Evolutionary conservation across 495 filamentous ascomycete genomes (phyloP).

Genomic region (Xylaria longipes): DNA sequence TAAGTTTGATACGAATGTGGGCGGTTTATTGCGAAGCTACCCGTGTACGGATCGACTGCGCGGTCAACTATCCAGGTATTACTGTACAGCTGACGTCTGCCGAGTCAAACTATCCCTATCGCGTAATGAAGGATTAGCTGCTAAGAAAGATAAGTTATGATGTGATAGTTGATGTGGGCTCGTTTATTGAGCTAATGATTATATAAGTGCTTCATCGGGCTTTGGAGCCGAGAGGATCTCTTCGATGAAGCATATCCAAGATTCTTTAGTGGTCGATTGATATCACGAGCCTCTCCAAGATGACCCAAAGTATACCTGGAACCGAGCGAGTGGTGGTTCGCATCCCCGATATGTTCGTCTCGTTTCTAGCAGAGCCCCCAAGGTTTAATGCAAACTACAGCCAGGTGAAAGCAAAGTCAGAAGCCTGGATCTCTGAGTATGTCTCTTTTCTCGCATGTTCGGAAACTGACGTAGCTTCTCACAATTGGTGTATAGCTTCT

Average conservation of each 20-base stretch:
- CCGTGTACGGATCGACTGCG: not conserved
- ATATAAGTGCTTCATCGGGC: not conserved
- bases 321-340: conserved; percentile 24
- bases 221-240: not conserved
- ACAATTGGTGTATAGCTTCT: not conserved
- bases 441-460: not conserved
- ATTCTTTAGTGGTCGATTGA: not conserved
- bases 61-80: not conserved
- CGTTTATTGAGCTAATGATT: not conserved
- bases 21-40: not conserved
- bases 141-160: not conserved
- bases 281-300: not conserved
- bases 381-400: conserved; percentile 38
- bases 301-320: conserved; percentile 26
- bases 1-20: not conserved
- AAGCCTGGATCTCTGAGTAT: conserved; percentile 18
- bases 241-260: not conserved
- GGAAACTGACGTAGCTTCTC: not conserved
- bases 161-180: not conserved
- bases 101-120: not conserved
- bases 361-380: conserved; percentile 39
- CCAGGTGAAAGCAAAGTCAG: conserved; percentile 29
- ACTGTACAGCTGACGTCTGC: not conserved
- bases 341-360: conserved; percentile 46
- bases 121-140: not conserved